phyloP scores from a whole-genome alignment of 2,329 filamentous ascomycete genomes.

The Botrytis hyacinthi region DNA sequence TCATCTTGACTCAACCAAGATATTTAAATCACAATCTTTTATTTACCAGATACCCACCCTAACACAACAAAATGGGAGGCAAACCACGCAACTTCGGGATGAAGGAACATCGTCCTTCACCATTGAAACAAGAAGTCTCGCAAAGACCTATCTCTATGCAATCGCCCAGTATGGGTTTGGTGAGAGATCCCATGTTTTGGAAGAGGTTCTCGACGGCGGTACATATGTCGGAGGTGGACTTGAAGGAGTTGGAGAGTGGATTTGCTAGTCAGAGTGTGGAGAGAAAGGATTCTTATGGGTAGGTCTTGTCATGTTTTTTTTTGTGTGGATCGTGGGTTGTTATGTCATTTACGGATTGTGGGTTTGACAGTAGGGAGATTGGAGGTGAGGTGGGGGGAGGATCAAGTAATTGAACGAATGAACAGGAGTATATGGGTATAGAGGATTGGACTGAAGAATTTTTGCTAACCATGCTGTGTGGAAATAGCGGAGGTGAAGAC shows the following conservation, averaged over 20 bases:
- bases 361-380: too few species aligned
- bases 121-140: slow-evolving; percentile 35
- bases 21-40: neutral
- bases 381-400: neutral
- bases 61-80: slow-evolving; percentile 25
- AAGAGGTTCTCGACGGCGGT: slow-evolving; percentile 38
- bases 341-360: neutral
- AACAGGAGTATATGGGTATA: slow-evolving; percentile 26
- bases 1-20: neutral
- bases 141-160: slow-evolving; percentile 19
- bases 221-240: slow-evolving; percentile 32
- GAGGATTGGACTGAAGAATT: neutral
- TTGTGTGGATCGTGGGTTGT: neutral
- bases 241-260: slow-evolving; percentile 29
- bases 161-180: slow-evolving; percentile 30
- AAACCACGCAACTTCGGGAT: slow-evolving; percentile 28
- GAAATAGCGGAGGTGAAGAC: slow-evolving; percentile 31
- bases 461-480: slow-evolving; percentile 8
- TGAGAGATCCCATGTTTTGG: slow-evolving; percentile 39
- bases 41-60: too few species aligned
- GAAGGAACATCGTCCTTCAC: slow-evolving; percentile 34
- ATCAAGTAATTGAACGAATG: neutral
- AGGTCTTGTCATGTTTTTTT: slow-evolving; percentile 2
- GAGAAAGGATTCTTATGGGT: slow-evolving; percentile 17
- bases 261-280: slow-evolving; percentile 17